Evolutionary conservation across 305 asterid genomes (phyloP), one percentile per base, ranked within the genome.

Genomic region (Fraxinus floribunda): DNA sequence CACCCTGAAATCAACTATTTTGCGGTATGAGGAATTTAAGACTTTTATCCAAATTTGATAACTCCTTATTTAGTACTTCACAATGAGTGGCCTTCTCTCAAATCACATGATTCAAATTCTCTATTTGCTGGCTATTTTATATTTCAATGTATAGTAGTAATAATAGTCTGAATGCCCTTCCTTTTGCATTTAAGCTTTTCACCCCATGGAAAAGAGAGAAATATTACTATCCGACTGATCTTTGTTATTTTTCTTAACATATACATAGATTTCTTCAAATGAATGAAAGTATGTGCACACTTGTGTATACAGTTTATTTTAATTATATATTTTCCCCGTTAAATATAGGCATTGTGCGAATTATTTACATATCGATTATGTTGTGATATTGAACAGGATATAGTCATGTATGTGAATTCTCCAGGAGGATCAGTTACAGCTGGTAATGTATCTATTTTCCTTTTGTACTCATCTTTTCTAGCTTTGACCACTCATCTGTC

Each of bases 371-470:
- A 66, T 66, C n/a, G 16, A 78, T 44, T 73, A 5, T 57, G 24
- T 76, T 75, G 20, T 84, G 72, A 30, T 79, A 34, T 76, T 83
- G 68, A 81, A 10, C 93, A 91, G 98, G 98, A 92, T 84, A 93
- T 94, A 84, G 93, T 94, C 79, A 94, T 94, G 97, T 93, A 91
- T 84, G 91, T 94, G 77, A 94, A 94, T 84, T 94, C 98, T 76
- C 98, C 97, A 26, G 98, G 98, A 82, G 98, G 98, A 84, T 94
- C 98, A 16, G 98, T 94, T 77, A 94, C 98, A 8, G 98, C 97
- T 82, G 98, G 97, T 94, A 89, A 81, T 80, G 35, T 24, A 64
- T 26, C 83, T 30, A 82, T 62, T 64, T 30, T 74, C 62, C 79
- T 77, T 29, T 80, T 78, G 55, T 73, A 8, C 75, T 80, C 35